Conservation (phyloP, 2,329 filamentous ascomycete species). For the Raffaelea ambrosiae region DNA sequence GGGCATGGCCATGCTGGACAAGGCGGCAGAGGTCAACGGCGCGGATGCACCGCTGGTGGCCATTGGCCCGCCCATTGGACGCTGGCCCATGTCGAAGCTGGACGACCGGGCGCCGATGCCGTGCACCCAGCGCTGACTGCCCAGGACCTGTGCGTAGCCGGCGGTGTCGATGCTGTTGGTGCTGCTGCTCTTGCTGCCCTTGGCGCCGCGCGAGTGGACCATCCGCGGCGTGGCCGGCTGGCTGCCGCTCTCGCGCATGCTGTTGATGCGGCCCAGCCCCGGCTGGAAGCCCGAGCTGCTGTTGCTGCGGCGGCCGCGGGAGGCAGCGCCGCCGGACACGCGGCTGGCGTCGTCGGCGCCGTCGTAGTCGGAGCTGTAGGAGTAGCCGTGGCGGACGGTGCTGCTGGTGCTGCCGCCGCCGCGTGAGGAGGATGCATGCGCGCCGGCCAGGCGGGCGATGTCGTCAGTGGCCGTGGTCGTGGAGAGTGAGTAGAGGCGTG, state of each 20-base stretch:
- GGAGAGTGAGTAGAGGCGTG: slow-evolving; percentile 20
- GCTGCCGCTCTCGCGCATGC: slow-evolving; percentile 41
- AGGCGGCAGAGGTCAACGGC: neutral
- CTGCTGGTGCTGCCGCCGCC: slow-evolving; percentile 10
- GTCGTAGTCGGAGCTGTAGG: slow-evolving; percentile 56
- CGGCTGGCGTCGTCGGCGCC: slow-evolving; percentile 44
- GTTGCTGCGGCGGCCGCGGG: slow-evolving; percentile 63
- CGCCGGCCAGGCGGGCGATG: slow-evolving; percentile 7
- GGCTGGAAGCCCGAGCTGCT: slow-evolving; percentile 67
- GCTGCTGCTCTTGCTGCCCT: slow-evolving; percentile 64
- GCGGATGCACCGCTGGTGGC: neutral
- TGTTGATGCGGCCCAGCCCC: slow-evolving; percentile 53
- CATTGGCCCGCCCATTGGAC: slow-evolving; percentile 5
- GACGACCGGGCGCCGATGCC: slow-evolving; percentile 51
- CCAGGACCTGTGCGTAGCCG: slow-evolving; percentile 48
- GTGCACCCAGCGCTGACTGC: slow-evolving; percentile 51
- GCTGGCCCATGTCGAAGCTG: slow-evolving; percentile 63
- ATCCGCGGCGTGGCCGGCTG: slow-evolving; percentile 32
- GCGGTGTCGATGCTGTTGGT: slow-evolving; percentile 58
- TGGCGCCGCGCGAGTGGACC: slow-evolving; percentile 47
- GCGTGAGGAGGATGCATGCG: slow-evolving; percentile 2
- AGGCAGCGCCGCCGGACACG: slow-evolving; percentile 42
- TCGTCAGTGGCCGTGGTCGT: slow-evolving; percentile 16
- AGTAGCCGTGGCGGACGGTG: slow-evolving; percentile 35
- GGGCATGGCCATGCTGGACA: slow-evolving; percentile 14